These are phyloP conservation scores for Heracleum sosnowskyi DNA, from an alignment of 129 eudicot species.

Conservation along the genomic window DNA sequence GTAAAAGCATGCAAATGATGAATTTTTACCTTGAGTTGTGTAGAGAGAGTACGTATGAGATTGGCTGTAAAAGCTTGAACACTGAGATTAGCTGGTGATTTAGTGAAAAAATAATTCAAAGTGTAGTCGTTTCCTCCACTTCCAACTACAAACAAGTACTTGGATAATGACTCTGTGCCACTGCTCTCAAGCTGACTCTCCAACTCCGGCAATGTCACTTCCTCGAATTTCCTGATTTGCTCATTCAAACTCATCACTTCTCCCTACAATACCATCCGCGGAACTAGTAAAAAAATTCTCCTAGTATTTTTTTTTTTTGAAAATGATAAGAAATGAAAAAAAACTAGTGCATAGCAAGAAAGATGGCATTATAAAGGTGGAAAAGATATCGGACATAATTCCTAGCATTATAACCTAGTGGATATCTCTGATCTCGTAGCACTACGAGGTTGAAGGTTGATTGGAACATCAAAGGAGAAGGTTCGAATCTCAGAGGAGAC, in stretches of 20 bases:
- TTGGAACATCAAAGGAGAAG: not conserved
- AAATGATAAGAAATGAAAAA: not conserved
- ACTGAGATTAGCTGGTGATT: slow-evolving; percentile 14
- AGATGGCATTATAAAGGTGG: too few species aligned
- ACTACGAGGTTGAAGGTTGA: not conserved
- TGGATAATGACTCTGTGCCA: slow-evolving; percentile 4
- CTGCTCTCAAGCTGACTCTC: slow-evolving; percentile 12
- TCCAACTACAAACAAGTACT: slow-evolving; percentile 44
- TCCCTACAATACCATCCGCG: slow-evolving; percentile 19
- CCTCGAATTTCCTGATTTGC: slow-evolving; percentile 44
- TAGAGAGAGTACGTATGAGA: slow-evolving; percentile 25
- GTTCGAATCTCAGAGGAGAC: not conserved
- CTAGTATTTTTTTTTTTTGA: not conserved
- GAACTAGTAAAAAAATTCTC: not conserved
- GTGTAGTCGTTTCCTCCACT: slow-evolving; percentile 53
- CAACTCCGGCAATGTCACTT: slow-evolving; percentile 45
- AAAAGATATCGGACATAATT: too few species aligned
- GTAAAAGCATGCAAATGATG: not conserved
- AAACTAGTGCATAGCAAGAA: not conserved
- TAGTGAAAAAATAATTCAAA: slow-evolving; percentile 31
- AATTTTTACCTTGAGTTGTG: slow-evolving; percentile 38
- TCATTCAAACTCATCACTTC: slow-evolving; percentile 34
- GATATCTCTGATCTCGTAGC: too few species aligned
- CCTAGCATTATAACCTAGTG: not conserved
- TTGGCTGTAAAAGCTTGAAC: slow-evolving; percentile 29